Evolutionary conservation across 768 basidiomycete genomes (phyloP).

Genomic region (Gyrodon lividus): DNA sequence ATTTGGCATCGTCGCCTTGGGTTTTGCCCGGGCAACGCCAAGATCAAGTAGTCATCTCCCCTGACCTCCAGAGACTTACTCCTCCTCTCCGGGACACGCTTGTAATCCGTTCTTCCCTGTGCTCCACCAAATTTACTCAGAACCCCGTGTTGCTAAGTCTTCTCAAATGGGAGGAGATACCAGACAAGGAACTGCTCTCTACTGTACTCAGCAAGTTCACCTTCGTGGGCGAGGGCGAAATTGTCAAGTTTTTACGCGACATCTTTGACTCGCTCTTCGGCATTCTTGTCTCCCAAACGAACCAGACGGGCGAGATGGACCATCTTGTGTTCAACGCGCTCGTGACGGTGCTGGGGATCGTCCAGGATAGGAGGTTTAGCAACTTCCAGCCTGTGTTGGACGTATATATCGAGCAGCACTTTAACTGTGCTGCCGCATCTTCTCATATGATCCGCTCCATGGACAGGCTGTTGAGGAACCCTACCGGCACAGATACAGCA

Average conservation of each 20-base stretch:
- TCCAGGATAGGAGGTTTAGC: conserved; percentile 91
- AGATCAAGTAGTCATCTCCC: conserved; percentile 57
- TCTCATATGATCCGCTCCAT: conserved; percentile 86
- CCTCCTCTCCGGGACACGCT: conserved; percentile 75
- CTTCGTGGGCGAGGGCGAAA: conserved; percentile 92
- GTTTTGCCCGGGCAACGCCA: conserved; percentile 52
- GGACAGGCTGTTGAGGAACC: conserved; percentile 75
- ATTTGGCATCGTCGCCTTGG: conserved; percentile 69
- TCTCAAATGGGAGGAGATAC: conserved; percentile 75
- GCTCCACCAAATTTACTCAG: conserved; percentile 91
- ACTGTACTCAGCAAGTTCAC: conserved; percentile 80
- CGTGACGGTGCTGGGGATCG: conserved; percentile 87
- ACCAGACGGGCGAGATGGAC: conserved; percentile 78
- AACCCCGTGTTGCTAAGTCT: conserved; percentile 80
- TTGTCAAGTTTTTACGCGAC: conserved; percentile 87
- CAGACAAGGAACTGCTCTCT: conserved; percentile 62
- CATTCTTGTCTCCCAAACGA: conserved; percentile 74
- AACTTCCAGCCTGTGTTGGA: conserved; percentile 94
- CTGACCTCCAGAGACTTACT: conserved; percentile 63
- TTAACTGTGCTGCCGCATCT: conserved; percentile 75
- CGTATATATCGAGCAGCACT: conserved; percentile 90
- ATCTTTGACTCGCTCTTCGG: conserved; percentile 93
- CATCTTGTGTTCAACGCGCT: conserved; percentile 86
- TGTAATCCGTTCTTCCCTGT: conserved; percentile 83
- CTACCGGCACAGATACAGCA: conserved; percentile 69